Percentiles rank a stretch among this genome's conserved stretches.
Conservation (phyloP, 73 alveolate species). For the Tetrahymena malaccensis region DNA sequence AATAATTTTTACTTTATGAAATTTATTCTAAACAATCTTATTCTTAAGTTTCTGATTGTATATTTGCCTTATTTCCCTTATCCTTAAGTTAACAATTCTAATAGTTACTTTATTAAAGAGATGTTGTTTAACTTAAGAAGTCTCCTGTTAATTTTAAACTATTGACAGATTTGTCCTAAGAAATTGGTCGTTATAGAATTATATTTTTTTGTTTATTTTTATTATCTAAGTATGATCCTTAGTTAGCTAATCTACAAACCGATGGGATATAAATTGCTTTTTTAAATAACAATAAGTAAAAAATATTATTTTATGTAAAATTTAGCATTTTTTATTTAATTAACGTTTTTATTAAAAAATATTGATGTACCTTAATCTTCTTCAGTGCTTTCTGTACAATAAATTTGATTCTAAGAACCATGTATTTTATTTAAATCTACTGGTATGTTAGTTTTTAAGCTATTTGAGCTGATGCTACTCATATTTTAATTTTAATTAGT, state of each 20-base stretch:
- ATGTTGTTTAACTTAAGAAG: no score
- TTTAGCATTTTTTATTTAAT: no score
- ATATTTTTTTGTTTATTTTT: not conserved
- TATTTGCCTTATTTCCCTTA: not conserved
- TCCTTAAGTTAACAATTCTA: no score
- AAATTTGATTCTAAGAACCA: not conserved
- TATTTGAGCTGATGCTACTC: not conserved
- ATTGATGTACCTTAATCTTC: not conserved
- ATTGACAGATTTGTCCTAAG: not conserved
- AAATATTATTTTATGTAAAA: no score
- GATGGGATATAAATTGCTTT: not conserved
- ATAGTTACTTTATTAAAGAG: no score
- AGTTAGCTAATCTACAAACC: not conserved
- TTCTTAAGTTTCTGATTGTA: not conserved
- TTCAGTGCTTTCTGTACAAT: not conserved
- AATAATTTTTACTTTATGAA: not conserved
- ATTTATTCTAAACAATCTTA: not conserved
- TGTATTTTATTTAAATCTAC: not conserved
- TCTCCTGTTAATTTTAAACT: not conserved
- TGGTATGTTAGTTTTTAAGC: not conserved
- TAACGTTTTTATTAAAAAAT: no score
- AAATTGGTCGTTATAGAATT: not conserved
- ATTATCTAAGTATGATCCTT: not conserved
- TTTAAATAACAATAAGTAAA: not conserved
- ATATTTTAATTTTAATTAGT: no score